Base-by-base conservation (phyloP, 768 basidiomycete species). In the Amyloporia xantha region DNA sequence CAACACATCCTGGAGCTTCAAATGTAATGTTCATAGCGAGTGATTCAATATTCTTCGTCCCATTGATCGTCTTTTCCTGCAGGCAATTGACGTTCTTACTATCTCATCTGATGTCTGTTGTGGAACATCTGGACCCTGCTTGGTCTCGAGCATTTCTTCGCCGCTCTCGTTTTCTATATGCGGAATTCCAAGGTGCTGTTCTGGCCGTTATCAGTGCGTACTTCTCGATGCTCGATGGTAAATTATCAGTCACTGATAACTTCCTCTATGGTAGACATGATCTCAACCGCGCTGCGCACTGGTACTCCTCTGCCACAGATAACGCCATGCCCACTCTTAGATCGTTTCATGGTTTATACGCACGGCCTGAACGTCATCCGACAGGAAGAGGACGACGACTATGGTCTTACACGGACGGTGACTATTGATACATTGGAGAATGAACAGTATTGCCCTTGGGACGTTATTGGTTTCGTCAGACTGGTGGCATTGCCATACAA, bases 181-280 rank as follows among this genome's bases (percentile, higher is more conserved):
- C 83, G 0, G 79, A 82, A 54, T 93, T 93, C 56, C 82, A 92
- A 53, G 91, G 91, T 1, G 90, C 91, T 48, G 73, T 91, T 6
- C 71, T 93, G 3, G 86, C 90, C 10, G 86, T 92, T 5, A 81
- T 92, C 50, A 84, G 86, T 85, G 51, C 44, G 78, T 59, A 42
- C 25, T 26, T 15, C 10, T 24, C n/a, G 6, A 11, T 17, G 36
- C 38, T 5, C 39, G 3, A 43, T 21, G n/a, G 3, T 24, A 27
- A 7, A 19, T 25, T n/a, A n/a, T n/a, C 24, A 24, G 19, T 40
- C 20, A 23, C 9, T 37, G 5, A 19, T 38, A 13, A n/a, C n/a
- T 21, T 33, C 24, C 38, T 35, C 52, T 19, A 21, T 11, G n/a
- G n/a, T 27, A 89, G 87, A 77, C 26, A 78, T 94, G 76, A 81